A percentile compares a stretch with the other conserved stretches of the same genome.
phyloP scores from a whole-genome alignment of 1,284 basidiomycete species.

The Lignosus rhinocerotis region DNA sequence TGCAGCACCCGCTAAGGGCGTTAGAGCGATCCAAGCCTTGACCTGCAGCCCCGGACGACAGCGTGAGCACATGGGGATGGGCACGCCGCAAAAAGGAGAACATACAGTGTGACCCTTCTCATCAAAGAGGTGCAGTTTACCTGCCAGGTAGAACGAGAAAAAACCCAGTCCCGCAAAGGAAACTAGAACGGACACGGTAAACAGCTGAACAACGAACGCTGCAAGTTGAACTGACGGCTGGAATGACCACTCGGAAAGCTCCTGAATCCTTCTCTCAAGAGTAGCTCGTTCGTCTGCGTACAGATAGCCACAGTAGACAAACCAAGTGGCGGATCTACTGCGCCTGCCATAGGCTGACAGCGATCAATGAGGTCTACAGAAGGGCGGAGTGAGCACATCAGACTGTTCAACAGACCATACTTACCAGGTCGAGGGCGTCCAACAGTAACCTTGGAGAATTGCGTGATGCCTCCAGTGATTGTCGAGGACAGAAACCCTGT shows the following conservation, averaged over 20 bases:
- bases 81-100: constrained; percentile 8
- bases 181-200: constrained; percentile 45
- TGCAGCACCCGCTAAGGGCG: constrained; percentile 78
- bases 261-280: constrained; percentile 85
- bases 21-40: constrained; percentile 83
- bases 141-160: constrained; percentile 85
- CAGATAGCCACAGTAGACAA: constrained; percentile 80
- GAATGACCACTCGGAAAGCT: constrained; percentile 95
- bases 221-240: constrained; percentile 53
- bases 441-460: constrained; percentile 85
- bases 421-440: constrained; percentile 86
- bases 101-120: constrained; percentile 74
- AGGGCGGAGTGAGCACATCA: neutral
- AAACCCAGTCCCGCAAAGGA: constrained; percentile 94
- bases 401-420: constrained; percentile 1
- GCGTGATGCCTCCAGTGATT: constrained; percentile 81
- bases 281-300: constrained; percentile 60
- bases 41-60: constrained; percentile 41
- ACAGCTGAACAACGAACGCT: neutral
- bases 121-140: constrained; percentile 92
- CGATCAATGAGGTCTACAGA: constrained; percentile 74
- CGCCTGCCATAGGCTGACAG: constrained; percentile 73
- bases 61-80: neutral
- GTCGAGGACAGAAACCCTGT: constrained; percentile 74
- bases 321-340: constrained; percentile 71